phyloP scores from a whole-genome alignment of 2,329 filamentous ascomycete species.

The Dactylellina haptotyla region DNA sequence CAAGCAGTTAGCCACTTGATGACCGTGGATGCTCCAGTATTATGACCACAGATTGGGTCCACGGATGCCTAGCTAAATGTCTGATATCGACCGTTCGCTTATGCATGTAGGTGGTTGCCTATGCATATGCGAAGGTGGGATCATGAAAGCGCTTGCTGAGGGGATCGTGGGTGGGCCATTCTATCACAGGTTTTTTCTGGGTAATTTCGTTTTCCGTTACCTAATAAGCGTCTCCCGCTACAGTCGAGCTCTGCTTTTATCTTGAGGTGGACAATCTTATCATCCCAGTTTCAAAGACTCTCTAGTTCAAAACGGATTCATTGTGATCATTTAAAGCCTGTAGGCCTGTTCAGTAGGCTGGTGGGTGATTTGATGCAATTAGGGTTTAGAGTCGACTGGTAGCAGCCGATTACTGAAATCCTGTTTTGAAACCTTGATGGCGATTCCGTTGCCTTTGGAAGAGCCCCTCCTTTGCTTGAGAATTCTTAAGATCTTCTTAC shows the following conservation, averaged over 20 bases:
- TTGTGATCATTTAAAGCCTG: too few relatives aligned
- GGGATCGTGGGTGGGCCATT: background rate
- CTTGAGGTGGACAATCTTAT: background rate
- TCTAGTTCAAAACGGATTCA: too few relatives aligned
- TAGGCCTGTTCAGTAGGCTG: too few relatives aligned
- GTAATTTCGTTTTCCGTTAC: conserved; percentile 11
- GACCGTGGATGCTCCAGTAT: conserved; percentile 21
- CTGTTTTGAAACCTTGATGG: too few relatives aligned
- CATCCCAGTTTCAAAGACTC: too few relatives aligned
- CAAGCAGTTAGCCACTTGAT: conserved; percentile 6
- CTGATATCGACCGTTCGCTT: conserved; percentile 39
- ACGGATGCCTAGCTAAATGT: conserved; percentile 48
- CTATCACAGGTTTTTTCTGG: conserved; percentile 1
- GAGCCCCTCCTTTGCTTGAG: too few relatives aligned
- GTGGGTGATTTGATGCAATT: too few relatives aligned
- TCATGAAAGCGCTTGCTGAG: background rate
- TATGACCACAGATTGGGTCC: conserved; percentile 31
- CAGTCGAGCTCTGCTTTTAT: background rate
- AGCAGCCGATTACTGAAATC: too few relatives aligned
- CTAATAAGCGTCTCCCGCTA: conserved; percentile 17
- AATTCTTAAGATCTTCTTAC: too few relatives aligned
- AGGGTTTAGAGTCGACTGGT: too few relatives aligned
- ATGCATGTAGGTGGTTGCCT: conserved; percentile 48
- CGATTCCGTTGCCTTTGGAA: too few relatives aligned
- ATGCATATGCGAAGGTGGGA: conserved; percentile 21